Evolutionary conservation across 2,329 filamentous ascomycete genomes (phyloP).

Genomic region (Diplodia seriata): DNA sequence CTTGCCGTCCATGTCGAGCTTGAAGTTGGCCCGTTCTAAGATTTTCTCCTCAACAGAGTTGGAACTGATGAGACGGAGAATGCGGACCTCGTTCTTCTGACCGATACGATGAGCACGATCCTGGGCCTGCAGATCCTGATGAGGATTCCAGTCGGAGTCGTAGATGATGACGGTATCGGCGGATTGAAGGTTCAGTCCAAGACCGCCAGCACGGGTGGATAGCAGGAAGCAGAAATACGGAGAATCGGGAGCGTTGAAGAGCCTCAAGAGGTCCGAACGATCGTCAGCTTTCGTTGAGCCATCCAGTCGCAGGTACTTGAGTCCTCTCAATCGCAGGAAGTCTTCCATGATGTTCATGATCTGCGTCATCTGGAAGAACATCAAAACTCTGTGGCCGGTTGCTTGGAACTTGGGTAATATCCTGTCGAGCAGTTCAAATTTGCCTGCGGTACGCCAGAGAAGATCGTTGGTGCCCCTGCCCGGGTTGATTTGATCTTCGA

Average conservation of each 20-base stretch:
- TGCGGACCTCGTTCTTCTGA: constrained; percentile 99
- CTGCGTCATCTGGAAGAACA: constrained; percentile 99
- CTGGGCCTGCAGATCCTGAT: constrained; percentile 98
- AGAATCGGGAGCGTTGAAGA: constrained; percentile 89
- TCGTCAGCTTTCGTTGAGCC: constrained; percentile 98
- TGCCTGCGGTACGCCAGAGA: constrained; percentile 93
- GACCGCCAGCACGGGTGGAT: constrained; percentile 97
- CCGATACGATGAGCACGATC: constrained; percentile 99
- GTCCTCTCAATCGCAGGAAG: constrained; percentile 82
- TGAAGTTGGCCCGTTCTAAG: constrained; percentile 93
- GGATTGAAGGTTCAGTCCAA: constrained; percentile 95
- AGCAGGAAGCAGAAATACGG: constrained; percentile 97
- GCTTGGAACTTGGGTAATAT: constrained; percentile 91
- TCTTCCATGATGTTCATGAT: constrained; percentile 99
- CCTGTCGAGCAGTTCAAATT: constrained; percentile 94
- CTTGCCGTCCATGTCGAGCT: constrained; percentile 99
- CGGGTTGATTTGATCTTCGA: constrained; percentile 98
- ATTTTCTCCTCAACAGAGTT: constrained; percentile 99
- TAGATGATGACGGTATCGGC: constrained; percentile 99
- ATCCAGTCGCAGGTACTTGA: constrained; percentile 90
- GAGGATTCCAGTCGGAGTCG: constrained; percentile 99
- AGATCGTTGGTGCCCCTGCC: constrained; percentile 86
- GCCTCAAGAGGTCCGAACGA: constrained; percentile 84
- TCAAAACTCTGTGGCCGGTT: constrained; percentile 91
- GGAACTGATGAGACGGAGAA: constrained; percentile 91